Evolutionary conservation across 129 eudicot species (phyloP).

Genomic region (Mikania micrantha): DNA sequence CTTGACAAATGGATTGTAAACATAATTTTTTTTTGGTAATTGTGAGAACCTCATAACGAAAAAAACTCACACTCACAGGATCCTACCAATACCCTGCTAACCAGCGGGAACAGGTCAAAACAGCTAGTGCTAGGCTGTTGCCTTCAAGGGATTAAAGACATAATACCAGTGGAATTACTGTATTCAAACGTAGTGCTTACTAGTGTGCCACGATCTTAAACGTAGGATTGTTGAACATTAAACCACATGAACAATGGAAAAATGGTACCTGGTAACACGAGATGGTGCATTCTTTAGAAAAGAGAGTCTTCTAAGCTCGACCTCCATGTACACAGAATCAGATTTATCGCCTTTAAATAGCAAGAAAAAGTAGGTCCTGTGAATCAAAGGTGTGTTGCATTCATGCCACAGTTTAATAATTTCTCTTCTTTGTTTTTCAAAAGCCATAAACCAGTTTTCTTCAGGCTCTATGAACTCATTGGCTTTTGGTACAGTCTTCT

Average conservation of each 20-base stretch:
- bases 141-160: no score
- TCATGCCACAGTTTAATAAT: slow-evolving; percentile 77
- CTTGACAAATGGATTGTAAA: background rate
- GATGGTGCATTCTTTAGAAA: slow-evolving; percentile 47
- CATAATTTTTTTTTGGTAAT: no score
- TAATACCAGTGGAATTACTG: no score
- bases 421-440: slow-evolving; percentile 56
- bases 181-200: no score
- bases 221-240: background rate
- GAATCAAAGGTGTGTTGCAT: slow-evolving; percentile 67
- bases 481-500: slow-evolving; percentile 20
- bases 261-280: slow-evolving; percentile 42
- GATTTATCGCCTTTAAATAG: slow-evolving; percentile 79
- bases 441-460: slow-evolving; percentile 35
- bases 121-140: no score
- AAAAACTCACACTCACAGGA: no score
- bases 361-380: slow-evolving; percentile 68
- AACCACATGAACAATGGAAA: background rate
- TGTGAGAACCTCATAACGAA: no score
- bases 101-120: no score
- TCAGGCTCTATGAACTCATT: slow-evolving; percentile 5
- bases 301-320: slow-evolving; percentile 70
- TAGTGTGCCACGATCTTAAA: no score
- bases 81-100: no score
- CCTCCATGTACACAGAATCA: slow-evolving; percentile 83